These are phyloP conservation scores for Candida tibetensis DNA, from an alignment of 805 yeast species.

Conservation along the genomic window DNA sequence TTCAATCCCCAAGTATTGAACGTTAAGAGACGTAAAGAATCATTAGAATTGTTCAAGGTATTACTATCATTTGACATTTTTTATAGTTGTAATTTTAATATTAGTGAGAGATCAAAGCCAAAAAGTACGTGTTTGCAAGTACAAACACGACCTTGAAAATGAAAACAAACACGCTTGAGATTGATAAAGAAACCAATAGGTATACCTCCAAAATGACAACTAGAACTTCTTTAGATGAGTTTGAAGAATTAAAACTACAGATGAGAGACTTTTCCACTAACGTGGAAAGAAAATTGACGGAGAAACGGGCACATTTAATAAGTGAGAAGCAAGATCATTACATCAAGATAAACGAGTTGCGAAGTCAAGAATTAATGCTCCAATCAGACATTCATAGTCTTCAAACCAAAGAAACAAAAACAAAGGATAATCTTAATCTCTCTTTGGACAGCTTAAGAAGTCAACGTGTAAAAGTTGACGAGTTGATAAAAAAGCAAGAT, in stretches of 20 bases:
- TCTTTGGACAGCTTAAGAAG: slow-evolving; percentile 23
- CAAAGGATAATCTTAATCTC: slow-evolving; percentile 24
- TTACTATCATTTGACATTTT: background rate
- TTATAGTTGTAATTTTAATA: no score
- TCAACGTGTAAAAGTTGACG: slow-evolving; percentile 35
- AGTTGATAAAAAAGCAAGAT: slow-evolving; percentile 33
- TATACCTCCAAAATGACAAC: slow-evolving; percentile 1
- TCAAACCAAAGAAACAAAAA: slow-evolving; percentile 23
- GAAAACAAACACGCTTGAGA: slow-evolving; percentile 2
- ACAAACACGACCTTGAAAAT: slow-evolving; percentile 1
- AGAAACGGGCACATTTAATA: slow-evolving; percentile 31
- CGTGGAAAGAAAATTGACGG: slow-evolving; percentile 33
- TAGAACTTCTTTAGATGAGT: slow-evolving; percentile 24
- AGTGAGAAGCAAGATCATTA: slow-evolving; percentile 33
- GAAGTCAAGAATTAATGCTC: slow-evolving; percentile 29
- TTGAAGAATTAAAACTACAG: slow-evolving; percentile 33
- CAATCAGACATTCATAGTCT: slow-evolving; percentile 29
- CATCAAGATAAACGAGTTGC: slow-evolving; percentile 28
- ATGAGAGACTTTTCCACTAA: slow-evolving; percentile 39
- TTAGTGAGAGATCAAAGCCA: no score
- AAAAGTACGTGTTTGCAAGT: background rate
- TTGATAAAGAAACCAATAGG: background rate
- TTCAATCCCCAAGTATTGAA: slow-evolving; percentile 90
- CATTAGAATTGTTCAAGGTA: no score
- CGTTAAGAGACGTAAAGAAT: slow-evolving; percentile 45